Evolutionary conservation across 306 rosid genomes (phyloP), one percentile per base, ranked within the genome.

Genomic region (Acacia crassicarpa): DNA sequence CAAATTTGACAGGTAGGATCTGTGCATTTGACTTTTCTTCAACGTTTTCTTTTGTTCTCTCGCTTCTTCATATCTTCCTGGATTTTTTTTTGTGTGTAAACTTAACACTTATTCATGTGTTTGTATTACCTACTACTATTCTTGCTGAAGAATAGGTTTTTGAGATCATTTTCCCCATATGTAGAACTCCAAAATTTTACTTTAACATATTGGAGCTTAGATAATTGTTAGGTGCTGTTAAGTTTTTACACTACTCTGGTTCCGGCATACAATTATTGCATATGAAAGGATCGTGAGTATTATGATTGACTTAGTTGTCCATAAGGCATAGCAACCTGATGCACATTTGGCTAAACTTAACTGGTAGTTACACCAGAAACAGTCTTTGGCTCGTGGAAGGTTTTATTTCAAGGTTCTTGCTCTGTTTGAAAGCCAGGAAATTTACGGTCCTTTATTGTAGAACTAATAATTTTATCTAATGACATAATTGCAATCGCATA

Each of bases 1-100:
- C 93, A 94, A 94, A 86, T 94, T 94, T 83, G 98, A 94, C 84
- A 94, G 98, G 98, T 93, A 80, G 58, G 72, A 7, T 78, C 53
- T 80, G 48, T 74, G 49, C 74, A 45, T 83, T 71, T 80, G 56
- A 65, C 54, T 17, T 72, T 66, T 27, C 48, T 77, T 20, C 45
- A 48, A 49, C 12, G 1, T 30, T 32, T 73, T 27, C 77, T 16
- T 72, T 20, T 49, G 44, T 67, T 49, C 22, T 65, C 43, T n/a
- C 51, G 35, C 16, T 22, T 67, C 76, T 23, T 58, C 38, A n/a
- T 56, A 54, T 43, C 35, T 74, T 23, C 72, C 77, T 17, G 22
- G 54, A 12, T 44, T 81, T 48, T 15, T 61, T 32, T 9, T 8
- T 76, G 7, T 62, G 7, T 63, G 67, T 66, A 11, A 14, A 32